Conservation (phyloP, 2,329 filamentous ascomycete genomes). For the Aspergillus glaucus region DNA sequence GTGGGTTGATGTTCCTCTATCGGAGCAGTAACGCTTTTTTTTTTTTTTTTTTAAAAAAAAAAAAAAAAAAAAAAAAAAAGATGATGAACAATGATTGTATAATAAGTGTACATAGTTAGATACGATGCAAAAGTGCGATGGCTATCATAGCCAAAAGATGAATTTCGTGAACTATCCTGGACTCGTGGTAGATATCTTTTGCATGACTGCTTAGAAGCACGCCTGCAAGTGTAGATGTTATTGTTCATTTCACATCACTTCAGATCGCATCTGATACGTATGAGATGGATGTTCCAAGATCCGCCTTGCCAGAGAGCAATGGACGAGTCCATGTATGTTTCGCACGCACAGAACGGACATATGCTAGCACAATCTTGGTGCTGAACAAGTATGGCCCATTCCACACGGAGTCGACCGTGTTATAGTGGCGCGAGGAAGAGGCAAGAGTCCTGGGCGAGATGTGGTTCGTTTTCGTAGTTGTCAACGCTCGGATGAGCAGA, state of each 20-base stretch:
- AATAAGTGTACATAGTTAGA: constrained; percentile 1
- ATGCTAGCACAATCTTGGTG: too few relatives aligned
- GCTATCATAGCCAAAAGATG: background rate
- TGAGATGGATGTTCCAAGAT: too few relatives aligned
- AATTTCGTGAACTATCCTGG: background rate
- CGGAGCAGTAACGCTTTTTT: constrained; percentile 9
- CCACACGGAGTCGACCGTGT: background rate
- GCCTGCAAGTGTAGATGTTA: too few relatives aligned
- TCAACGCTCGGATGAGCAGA: background rate
- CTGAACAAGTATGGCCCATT: background rate
- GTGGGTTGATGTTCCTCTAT: constrained; percentile 4
- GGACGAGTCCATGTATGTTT: too few relatives aligned
- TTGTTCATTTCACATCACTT: too few relatives aligned
- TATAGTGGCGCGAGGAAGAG: background rate
- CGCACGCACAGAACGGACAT: too few relatives aligned
- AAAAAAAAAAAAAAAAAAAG: too few relatives aligned
- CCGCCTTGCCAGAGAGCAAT: too few relatives aligned
- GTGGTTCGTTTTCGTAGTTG: background rate
- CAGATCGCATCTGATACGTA: too few relatives aligned
- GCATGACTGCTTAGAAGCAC: too few relatives aligned
- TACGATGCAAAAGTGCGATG: background rate
- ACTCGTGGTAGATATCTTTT: too few relatives aligned
- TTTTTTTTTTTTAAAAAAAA: too few relatives aligned
- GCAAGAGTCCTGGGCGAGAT: background rate
- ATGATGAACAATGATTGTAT: background rate